Percentiles rank a stretch among this genome's conserved stretches.
Evolutionary conservation across 2,329 filamentous ascomycete genomes (phyloP).

Genomic region (Alternaria brassicicola): DNA sequence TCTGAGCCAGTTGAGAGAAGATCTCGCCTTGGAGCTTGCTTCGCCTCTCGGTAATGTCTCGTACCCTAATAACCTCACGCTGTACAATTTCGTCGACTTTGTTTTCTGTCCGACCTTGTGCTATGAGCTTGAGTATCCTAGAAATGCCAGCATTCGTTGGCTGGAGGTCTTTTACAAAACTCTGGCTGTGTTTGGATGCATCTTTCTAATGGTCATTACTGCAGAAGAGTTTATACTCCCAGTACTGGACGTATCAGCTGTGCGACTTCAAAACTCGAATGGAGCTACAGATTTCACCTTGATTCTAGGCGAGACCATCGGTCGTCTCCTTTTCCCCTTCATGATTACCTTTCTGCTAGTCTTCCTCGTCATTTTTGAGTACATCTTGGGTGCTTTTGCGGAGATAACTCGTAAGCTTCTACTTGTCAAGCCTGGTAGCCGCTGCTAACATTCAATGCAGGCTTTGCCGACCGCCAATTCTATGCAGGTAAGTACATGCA

Average conservation of each 20-base stretch:
- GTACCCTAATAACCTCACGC: conserved; percentile 86
- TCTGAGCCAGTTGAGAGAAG: conserved; percentile 75
- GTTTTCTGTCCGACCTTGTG: conserved; percentile 92
- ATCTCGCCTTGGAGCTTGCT: conserved; percentile 87
- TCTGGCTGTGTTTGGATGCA: conserved; percentile 90
- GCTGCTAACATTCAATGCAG: not conserved
- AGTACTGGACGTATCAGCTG: conserved; percentile 76
- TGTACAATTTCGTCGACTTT: conserved; percentile 83
- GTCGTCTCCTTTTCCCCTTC: conserved; percentile 91
- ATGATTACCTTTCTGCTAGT: conserved; percentile 95
- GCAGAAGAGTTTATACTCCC: conserved; percentile 96
- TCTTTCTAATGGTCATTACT: conserved; percentile 89
- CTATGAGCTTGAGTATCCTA: conserved; percentile 96
- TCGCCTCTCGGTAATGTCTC: conserved; percentile 88
- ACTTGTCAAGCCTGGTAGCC: not conserved
- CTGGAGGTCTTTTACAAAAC: conserved; percentile 82
- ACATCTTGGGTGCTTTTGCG: conserved; percentile 90
- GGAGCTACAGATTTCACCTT: conserved; percentile 71
- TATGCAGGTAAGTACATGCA: conserved; percentile 41
- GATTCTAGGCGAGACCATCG: conserved; percentile 87
- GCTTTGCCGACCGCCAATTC: conserved; percentile 10
- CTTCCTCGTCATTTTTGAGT: conserved; percentile 98
- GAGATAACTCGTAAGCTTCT: conserved; percentile 72
- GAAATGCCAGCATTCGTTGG: conserved; percentile 76
- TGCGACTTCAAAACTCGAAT: conserved; percentile 55